A percentile compares a stretch with the other conserved stretches of the same genome.
phyloP scores from a whole-genome alignment of 495 filamentous ascomycete genomes.

The Acidomyces sp. region DNA sequence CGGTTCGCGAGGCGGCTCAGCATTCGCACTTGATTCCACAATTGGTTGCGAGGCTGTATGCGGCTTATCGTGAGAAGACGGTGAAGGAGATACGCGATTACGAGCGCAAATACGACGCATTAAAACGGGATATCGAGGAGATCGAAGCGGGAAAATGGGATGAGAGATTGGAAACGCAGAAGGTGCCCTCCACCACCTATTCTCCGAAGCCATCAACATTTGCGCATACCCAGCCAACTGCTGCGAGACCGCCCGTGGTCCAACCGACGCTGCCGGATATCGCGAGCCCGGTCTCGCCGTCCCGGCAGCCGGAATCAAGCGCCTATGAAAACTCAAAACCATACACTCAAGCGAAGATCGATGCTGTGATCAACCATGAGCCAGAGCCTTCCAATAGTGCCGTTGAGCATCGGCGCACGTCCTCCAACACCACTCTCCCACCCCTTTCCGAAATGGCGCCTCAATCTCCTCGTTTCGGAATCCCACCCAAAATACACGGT shows the following conservation, averaged over 20 bases:
- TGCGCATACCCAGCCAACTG: slow-evolving; percentile 5
- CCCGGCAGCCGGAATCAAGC: not conserved
- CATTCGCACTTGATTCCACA: slow-evolving; percentile 53
- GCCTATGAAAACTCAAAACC: not conserved
- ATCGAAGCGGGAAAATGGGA: slow-evolving; percentile 50
- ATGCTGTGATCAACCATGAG: slow-evolving; percentile 20
- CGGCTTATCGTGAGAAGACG: slow-evolving; percentile 53
- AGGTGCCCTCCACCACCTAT: slow-evolving; percentile 11
- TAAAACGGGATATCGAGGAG: slow-evolving; percentile 53
- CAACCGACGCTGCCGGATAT: not conserved
- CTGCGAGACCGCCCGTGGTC: not conserved
- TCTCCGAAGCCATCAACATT: slow-evolving; percentile 15
- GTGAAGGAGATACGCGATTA: slow-evolving; percentile 59
- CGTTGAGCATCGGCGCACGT: slow-evolving; percentile 13
- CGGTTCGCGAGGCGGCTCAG: slow-evolving; percentile 49
- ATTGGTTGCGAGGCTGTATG: slow-evolving; percentile 59
- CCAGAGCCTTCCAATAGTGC: slow-evolving; percentile 13
- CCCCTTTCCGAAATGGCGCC: slow-evolving; percentile 14
- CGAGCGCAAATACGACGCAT: slow-evolving; percentile 50
- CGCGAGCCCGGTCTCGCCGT: not conserved
- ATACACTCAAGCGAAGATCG: slow-evolving; percentile 16
- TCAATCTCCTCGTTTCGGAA: slow-evolving; percentile 16
- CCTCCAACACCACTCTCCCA: slow-evolving; percentile 14
- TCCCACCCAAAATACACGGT: slow-evolving; percentile 14
- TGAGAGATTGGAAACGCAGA: slow-evolving; percentile 14